phyloP scores from a whole-genome alignment of 2,329 filamentous ascomycete species.

The Beauveria rudraprayagi region DNA sequence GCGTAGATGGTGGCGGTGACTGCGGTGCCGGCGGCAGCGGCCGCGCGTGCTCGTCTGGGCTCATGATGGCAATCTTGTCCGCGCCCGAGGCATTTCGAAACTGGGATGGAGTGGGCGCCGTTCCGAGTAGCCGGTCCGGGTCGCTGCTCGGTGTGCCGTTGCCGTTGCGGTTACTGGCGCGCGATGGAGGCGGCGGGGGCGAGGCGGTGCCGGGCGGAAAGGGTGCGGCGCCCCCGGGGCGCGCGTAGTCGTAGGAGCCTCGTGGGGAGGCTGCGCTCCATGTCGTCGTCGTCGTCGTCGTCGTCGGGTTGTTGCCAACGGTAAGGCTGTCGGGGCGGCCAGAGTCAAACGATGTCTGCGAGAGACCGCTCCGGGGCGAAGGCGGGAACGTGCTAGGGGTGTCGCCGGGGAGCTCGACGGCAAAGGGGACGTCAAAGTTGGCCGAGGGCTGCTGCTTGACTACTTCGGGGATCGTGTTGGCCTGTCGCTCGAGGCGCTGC shows the following conservation, averaged over 20 bases:
- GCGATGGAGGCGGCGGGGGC: slow-evolving; percentile 10
- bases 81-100: slow-evolving; percentile 49
- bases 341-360: slow-evolving; percentile 50
- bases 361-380: slow-evolving; percentile 30
- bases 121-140: slow-evolving; percentile 46
- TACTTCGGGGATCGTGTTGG: slow-evolving; percentile 35
- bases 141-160: slow-evolving; percentile 34
- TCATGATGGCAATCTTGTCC: slow-evolving; percentile 58
- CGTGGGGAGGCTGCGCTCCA: slow-evolving; percentile 37
- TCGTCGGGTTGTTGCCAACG: slow-evolving; percentile 20
- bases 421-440: slow-evolving; percentile 37
- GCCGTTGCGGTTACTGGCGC: slow-evolving; percentile 22
- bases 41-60: slow-evolving; percentile 49
- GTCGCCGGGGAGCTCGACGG: slow-evolving; percentile 52
- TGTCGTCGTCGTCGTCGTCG: slow-evolving; percentile 17
- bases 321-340: slow-evolving; percentile 40
- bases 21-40: slow-evolving; percentile 21
- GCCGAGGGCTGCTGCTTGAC: slow-evolving; percentile 32
- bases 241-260: slow-evolving; percentile 40
- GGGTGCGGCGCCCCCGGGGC: slow-evolving; percentile 23
- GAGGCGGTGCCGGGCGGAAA: slow-evolving; percentile 19
- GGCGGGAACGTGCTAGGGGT: slow-evolving; percentile 33
- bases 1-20: slow-evolving; percentile 19
- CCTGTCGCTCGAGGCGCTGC: slow-evolving; percentile 50
- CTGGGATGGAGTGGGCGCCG: slow-evolving; percentile 50